Evolutionary conservation across 352 stramenopile genomes (phyloP).

Genomic region (Globisporangium orthogonon): DNA sequence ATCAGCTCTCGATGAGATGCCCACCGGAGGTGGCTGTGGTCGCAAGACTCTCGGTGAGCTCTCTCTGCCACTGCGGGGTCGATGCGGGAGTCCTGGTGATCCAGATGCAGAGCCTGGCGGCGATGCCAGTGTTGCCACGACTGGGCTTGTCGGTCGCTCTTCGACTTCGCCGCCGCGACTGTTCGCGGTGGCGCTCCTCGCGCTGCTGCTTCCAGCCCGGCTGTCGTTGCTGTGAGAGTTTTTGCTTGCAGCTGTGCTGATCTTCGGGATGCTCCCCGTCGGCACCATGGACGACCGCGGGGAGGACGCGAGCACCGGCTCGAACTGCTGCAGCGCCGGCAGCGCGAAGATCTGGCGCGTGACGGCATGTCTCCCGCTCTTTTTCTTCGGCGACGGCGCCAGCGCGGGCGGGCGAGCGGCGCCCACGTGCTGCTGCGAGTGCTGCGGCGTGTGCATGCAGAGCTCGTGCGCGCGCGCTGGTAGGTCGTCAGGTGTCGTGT

Average conservation of each 20-base stretch:
- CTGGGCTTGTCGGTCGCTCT: not conserved
- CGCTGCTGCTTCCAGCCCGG: not conserved
- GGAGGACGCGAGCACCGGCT: constrained; percentile 42
- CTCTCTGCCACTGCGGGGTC: constrained; percentile 14
- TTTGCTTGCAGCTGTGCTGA: constrained; percentile 6
- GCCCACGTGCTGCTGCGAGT: not conserved
- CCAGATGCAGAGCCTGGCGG: not conserved
- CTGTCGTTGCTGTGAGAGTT: not conserved
- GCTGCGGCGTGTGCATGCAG: not conserved
- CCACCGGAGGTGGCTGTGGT: constrained; percentile 27
- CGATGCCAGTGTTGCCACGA: not conserved
- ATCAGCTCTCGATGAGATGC: constrained; percentile 37
- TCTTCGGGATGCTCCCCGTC: constrained; percentile 8
- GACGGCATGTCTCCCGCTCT: constrained; percentile 20
- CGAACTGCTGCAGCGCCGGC: constrained; percentile 56
- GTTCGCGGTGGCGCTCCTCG: not conserved
- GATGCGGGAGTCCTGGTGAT: not conserved
- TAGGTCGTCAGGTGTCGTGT: too few relatives aligned
- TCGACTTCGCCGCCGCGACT: not conserved
- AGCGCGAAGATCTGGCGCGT: constrained; percentile 41
- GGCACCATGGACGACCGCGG: constrained; percentile 25
- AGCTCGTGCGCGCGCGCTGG: too few relatives aligned
- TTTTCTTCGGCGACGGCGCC: constrained; percentile 31
- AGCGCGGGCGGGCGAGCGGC: not conserved
- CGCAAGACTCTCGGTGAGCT: constrained; percentile 23